These are phyloP conservation scores for Sonneratia caseolaris DNA, from an alignment of 345 rosid genomes.

Conservation along the genomic window DNA sequence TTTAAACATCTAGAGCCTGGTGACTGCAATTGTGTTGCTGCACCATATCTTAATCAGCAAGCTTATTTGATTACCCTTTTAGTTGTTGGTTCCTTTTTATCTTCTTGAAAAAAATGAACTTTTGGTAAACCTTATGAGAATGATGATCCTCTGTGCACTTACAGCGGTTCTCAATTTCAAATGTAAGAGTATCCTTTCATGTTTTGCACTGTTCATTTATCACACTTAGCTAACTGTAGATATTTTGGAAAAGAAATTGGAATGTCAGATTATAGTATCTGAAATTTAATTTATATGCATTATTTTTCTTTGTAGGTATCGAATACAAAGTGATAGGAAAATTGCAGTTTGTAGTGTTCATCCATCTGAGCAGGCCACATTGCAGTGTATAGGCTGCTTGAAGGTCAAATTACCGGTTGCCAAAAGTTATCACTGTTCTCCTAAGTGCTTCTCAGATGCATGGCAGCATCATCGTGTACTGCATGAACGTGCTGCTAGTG, in stretches of 20 bases:
- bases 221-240: not conserved
- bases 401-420: conserved; percentile 72
- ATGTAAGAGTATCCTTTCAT: too few relatives aligned
- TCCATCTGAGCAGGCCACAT: conserved; percentile 79
- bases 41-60: not conserved
- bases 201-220: too few relatives aligned
- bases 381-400: conserved; percentile 85
- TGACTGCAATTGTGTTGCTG: not conserved
- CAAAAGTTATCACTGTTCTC: conserved; percentile 88
- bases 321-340: conserved; percentile 87
- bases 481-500: conserved; percentile 46
- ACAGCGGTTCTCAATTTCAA: too few relatives aligned
- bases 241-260: not conserved
- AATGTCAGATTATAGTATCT: not conserved
- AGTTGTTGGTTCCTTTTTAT: not conserved
- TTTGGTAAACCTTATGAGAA: not conserved
- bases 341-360: conserved; percentile 86
- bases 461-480: conserved; percentile 49
- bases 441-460: conserved; percentile 91
- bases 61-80: not conserved
- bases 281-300: conserved; percentile 4
- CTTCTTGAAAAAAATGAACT: not conserved
- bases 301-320: conserved; percentile 49
- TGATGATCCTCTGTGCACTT: not conserved
- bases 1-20: not conserved